Conservation (phyloP, 2,329 filamentous ascomycete species). For the Polytolypa hystricis region DNA sequence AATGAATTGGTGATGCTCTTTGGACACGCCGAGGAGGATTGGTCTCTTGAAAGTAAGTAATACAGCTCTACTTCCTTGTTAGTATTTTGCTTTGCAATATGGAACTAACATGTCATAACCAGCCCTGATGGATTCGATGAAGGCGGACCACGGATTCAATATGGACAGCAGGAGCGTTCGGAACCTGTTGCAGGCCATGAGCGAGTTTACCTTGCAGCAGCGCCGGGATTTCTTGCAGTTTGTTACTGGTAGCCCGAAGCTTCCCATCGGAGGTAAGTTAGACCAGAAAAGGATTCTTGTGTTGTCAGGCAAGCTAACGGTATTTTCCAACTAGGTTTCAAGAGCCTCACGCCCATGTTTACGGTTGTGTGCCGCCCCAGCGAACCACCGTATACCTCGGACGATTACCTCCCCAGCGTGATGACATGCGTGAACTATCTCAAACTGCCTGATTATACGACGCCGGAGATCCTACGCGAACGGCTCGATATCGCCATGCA, state of each 20-base stretch:
- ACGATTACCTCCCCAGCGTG: conserved; percentile 97
- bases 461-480: conserved; percentile 61
- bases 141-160: conserved; percentile 96
- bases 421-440: conserved; percentile 99
- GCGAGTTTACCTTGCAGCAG: conserved; percentile 61
- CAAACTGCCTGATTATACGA: conserved; percentile 90
- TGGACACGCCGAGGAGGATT: conserved; percentile 86
- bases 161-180: conserved; percentile 95
- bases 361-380: conserved; percentile 99
- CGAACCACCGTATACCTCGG: conserved; percentile 81
- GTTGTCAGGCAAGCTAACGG: too few species aligned
- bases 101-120: conserved; percentile 20
- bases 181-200: conserved; percentile 91
- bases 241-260: conserved; percentile 92
- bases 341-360: conserved; percentile 93
- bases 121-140: conserved; percentile 96
- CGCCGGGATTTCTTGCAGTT: conserved; percentile 94
- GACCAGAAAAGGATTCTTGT: too few species aligned
- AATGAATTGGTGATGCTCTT: conserved; percentile 92
- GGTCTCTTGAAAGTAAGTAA: conserved; percentile 85
- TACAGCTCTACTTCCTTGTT: background rate
- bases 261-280: conserved; percentile 83
- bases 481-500: conserved; percentile 77
- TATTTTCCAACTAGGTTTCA: conserved; percentile 94
- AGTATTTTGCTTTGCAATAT: conserved; percentile 13